Evolutionary conservation across 495 filamentous ascomycete genomes (phyloP), one percentile per base, ranked within the genome.

Genomic region (Penicillium riverlandense): DNA sequence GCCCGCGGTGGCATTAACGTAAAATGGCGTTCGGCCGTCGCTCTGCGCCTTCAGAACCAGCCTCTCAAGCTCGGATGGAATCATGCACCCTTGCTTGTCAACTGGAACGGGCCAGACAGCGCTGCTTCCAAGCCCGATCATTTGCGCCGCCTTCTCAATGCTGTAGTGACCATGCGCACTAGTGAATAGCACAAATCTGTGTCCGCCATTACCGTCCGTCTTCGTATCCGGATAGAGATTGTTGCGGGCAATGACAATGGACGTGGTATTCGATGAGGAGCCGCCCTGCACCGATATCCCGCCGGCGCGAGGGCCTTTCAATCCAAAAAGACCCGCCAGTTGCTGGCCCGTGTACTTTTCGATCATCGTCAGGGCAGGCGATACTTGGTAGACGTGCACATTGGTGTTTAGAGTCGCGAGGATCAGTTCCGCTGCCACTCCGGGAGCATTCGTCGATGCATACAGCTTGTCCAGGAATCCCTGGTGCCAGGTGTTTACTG

Each of bases 401-500:
- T 96, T 96, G 35, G 91, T 95, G 63, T 98, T 96, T 29, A 97
- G 64, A 7, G 82, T 75, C 0, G 84, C 77, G 13, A 96, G 80
- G 30, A 96, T 74, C 12, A 95, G 74, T 52, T 98, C 90, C 3
- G 88, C 84, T 12, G 81, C 77, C 0, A 96, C 71, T 11, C 90
- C 90, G 14, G 88, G 86, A 11, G 90, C 82, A 63, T 92, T 90
- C 22, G 86, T 92, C 40, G 79, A 83, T 14, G 84, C 83, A 62
- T 95, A 96, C 29, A 95, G 70, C 69, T 95, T 95, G 64, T 95
- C 88, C 59, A 96, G 64, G 66, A 98, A 96, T 7, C 90, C 92
- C 57, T 90, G 88, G 61, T 91, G 84, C 90, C 91, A 97, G 29
- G 91, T 96, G 64, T 97, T 97, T 54, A 96, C 91, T 38, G 80